A percentile compares a stretch with the other conserved stretches of the same genome.
These are phyloP conservation scores for Fusarium sp. DNA, from an alignment of 2,329 filamentous ascomycete species.

Conservation along the genomic window DNA sequence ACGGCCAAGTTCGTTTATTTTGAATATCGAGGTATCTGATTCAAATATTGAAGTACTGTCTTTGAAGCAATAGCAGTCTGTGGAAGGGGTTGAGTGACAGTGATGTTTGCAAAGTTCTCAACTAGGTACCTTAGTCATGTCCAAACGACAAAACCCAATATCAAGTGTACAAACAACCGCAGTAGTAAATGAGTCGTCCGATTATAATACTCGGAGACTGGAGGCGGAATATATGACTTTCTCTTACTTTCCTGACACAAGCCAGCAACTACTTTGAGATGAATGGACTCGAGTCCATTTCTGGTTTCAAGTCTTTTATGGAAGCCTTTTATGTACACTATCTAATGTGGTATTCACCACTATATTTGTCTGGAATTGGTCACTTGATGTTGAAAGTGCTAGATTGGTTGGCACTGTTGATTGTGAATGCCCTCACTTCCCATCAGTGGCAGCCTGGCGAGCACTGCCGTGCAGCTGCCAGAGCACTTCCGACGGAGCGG, in stretches of 20 bases:
- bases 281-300: neutral
- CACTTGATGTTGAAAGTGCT: neutral
- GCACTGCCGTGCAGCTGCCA: slow-evolving; percentile 16
- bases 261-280: neutral
- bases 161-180: neutral
- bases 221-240: neutral
- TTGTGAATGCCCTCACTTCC: slow-evolving; percentile 30
- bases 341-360: too few species aligned
- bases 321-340: neutral
- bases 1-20: neutral
- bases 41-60: neutral
- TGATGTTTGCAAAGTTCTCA: neutral
- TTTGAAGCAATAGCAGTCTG: neutral
- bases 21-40: too few species aligned
- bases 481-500: neutral
- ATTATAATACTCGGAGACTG: neutral
- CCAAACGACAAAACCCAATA: neutral
- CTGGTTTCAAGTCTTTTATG: neutral
- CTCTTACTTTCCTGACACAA: neutral
- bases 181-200: neutral
- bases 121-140: neutral
- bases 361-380: neutral
- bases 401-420: neutral
- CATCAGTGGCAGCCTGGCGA: neutral
- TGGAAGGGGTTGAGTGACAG: neutral